Evolutionary conservation across 2,329 filamentous ascomycete species (phyloP).

Genomic region (Aspergillus aculeatinus): DNA sequence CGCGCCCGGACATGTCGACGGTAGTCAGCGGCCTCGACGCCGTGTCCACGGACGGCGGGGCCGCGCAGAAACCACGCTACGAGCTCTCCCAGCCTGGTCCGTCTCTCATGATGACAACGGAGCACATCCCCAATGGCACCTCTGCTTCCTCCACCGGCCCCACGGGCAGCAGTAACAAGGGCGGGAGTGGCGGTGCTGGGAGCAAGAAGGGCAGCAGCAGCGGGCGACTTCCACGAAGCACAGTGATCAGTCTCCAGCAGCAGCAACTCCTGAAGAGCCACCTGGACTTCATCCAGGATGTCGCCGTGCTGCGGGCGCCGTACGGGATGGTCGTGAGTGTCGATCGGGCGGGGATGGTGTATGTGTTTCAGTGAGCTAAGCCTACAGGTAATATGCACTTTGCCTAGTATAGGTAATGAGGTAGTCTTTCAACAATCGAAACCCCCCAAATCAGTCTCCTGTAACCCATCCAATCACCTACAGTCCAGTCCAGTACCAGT

Average conservation of each 20-base stretch:
- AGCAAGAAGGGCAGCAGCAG: slow-evolving; percentile 31
- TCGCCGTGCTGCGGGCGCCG: slow-evolving; percentile 82
- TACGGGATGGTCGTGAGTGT: slow-evolving; percentile 92
- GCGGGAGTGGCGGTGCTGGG: slow-evolving; percentile 21
- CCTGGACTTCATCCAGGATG: slow-evolving; percentile 81
- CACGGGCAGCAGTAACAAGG: slow-evolving; percentile 1
- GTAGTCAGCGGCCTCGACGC: slow-evolving; percentile 75
- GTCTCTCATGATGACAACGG: slow-evolving; percentile 65
- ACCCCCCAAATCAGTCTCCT: too few species aligned
- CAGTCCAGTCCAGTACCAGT: too few species aligned
- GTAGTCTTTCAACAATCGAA: too few species aligned
- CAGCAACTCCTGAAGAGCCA: slow-evolving; percentile 83
- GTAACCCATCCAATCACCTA: too few species aligned
- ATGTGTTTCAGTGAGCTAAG: slow-evolving; percentile 62
- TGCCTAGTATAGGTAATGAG: neutral
- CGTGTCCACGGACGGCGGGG: slow-evolving; percentile 55
- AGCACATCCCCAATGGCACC: slow-evolving; percentile 53
- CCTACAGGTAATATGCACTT: too few species aligned
- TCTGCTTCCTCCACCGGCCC: neutral
- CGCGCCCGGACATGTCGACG: slow-evolving; percentile 71
- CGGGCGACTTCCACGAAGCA: slow-evolving; percentile 65
- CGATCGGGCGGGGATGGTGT: slow-evolving; percentile 84
- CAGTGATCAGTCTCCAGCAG: slow-evolving; percentile 84
- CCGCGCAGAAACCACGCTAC: slow-evolving; percentile 64
- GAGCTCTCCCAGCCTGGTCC: slow-evolving; percentile 62